These are phyloP conservation scores for Ensete ventricosum DNA, from an alignment of 176 grass and related monocot genomes.

Conservation along the genomic window DNA sequence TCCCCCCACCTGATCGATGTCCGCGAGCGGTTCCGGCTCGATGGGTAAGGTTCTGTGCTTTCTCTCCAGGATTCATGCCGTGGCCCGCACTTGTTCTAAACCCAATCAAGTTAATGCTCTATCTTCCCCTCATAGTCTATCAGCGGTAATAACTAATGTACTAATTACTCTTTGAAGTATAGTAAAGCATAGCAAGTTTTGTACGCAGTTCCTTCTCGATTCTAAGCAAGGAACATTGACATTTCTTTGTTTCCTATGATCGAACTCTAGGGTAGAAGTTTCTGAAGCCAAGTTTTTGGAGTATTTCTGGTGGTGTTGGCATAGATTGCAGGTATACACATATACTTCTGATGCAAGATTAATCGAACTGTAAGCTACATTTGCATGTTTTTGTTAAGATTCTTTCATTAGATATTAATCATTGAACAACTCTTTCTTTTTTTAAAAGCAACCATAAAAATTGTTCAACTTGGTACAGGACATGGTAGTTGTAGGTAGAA, in stretches of 20 bases:
- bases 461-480: background rate
- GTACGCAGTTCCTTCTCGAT: background rate
- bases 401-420: background rate
- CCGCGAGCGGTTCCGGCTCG: constrained; percentile 62
- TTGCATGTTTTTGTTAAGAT: background rate
- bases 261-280: constrained; percentile 55
- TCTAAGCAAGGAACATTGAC: background rate
- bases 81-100: background rate
- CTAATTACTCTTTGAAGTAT: too few relatives aligned
- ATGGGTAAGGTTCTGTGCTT: constrained; percentile 42
- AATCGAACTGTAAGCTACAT: background rate
- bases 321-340: constrained; percentile 48
- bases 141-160: too few relatives aligned
- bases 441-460: background rate
- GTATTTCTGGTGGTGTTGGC: constrained; percentile 91
- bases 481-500: background rate
- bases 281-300: constrained; percentile 81
- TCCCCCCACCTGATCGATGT: constrained; percentile 92
- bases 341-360: background rate
- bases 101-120: background rate
- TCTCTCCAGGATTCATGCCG: background rate
- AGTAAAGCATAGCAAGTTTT: background rate
- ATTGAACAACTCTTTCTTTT: background rate
- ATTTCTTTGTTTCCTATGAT: background rate
- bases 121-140: background rate